Base-by-base conservation (phyloP, 345 rosid genomes). In the Acer campestre region DNA sequence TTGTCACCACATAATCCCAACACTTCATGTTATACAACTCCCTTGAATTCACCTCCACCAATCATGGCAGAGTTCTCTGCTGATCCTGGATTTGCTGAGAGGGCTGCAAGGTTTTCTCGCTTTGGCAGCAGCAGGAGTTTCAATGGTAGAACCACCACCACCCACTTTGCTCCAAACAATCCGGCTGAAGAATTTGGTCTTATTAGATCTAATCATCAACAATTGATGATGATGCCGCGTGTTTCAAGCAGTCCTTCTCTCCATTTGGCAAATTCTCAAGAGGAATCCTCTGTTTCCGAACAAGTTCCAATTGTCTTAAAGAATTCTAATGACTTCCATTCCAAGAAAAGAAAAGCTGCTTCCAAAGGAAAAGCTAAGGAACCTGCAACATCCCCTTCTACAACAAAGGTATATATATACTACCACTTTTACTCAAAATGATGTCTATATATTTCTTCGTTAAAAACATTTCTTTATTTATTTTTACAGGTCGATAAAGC, bases 41-140 rank as follows among this genome's bases (percentile, higher is more conserved):
- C 89, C 6, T 40, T 83, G 79, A 82, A 68, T 78, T 88, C 91
- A 70, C 86, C 88, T 22, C 89, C 92, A 48, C 76, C 81, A 4
- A 58, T 78, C 49, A 10, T 67, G n/a, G 85, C 86, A 0, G 91
- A 85, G 12, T 87, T 89, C 80, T 79, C 89, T 5, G 91, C 92
- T 12, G 97, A 92, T 69, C 91, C 93, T 3, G 94, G 95, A 73
- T 94, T 94, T 16, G 92, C 92, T 0, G 95, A 89, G 78, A 84
- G 95, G 55, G 98, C 97, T 1, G 96, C 96, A 0, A 89, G 80
- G 80, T 90, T 86, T 64, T 83, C 98, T 6, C 85, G 92, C 80
- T 89, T 90, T 35, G 38, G 38, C 10, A 91, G 95, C 2, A 92
- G 89, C 83, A 82, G 88, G 76, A 95, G 94, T 75, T 89, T 90